Percentiles rank a stretch among this genome's conserved stretches.
Evolutionary conservation across 2,329 filamentous ascomycete genomes (phyloP).

Genomic region (Ascocoryne sarcoides): DNA sequence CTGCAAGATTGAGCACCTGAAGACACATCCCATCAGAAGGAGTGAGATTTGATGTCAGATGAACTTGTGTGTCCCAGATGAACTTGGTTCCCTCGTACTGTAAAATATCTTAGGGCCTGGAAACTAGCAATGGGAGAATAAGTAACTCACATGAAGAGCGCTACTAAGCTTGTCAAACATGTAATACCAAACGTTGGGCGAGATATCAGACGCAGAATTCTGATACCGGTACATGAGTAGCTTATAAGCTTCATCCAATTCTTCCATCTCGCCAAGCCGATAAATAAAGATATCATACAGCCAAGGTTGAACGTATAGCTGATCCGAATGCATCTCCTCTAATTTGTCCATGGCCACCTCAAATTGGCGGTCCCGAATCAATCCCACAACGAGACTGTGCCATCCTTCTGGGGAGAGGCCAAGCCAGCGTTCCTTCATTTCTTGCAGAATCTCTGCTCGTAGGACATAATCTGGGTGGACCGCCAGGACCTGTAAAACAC

Average conservation of each 20-base stretch:
- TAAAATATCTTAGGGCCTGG: neutral
- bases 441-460: slow-evolving; percentile 59
- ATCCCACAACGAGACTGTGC: slow-evolving; percentile 60
- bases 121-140: slow-evolving; percentile 5
- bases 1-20: slow-evolving; percentile 63
- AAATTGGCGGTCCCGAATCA: slow-evolving; percentile 73
- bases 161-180: slow-evolving; percentile 68
- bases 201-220: slow-evolving; percentile 36
- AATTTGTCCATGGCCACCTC: slow-evolving; percentile 70
- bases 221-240: slow-evolving; percentile 52
- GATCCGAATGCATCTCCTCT: slow-evolving; percentile 53
- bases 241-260: slow-evolving; percentile 67
- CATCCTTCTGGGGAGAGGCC: slow-evolving; percentile 50
- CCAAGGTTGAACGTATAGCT: slow-evolving; percentile 55
- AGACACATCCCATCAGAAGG: slow-evolving; percentile 57
- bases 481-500: slow-evolving; percentile 62
- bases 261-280: slow-evolving; percentile 59
- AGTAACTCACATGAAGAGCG: slow-evolving; percentile 45
- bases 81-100: slow-evolving; percentile 56
- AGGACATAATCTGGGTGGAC: slow-evolving; percentile 81
- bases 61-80: slow-evolving; percentile 63
- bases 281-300: slow-evolving; percentile 71
- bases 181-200: slow-evolving; percentile 55
- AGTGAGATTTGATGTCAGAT: slow-evolving; percentile 43
- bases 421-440: slow-evolving; percentile 69